Evolutionary conservation across 148 eudicot genomes (phyloP), one percentile per base, ranked within the genome.

Genomic region (Chenopodium album): DNA sequence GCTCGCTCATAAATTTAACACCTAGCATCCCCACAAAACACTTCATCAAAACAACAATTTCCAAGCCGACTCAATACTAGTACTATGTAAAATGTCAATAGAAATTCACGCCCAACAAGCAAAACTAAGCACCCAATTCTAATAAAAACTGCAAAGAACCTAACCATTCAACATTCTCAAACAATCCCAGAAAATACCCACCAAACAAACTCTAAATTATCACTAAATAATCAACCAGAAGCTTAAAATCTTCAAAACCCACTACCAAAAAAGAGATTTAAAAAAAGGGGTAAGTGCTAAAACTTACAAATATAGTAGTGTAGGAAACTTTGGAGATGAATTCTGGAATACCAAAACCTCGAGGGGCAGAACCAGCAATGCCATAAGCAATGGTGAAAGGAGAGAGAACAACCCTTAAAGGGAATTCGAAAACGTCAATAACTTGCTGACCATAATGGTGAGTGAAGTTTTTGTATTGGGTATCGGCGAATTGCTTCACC

Each of bases 331-430:
- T 92, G 78, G 98, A 94, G 84, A 92, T 85, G 87, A 94, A 83
- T 81, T 92, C 90, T 2, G 98, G 98, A 46, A 94, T 66, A 69
- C 98, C 98, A 73, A 92, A 94, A 17, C 97, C 98, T 46, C 98
- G 97, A 2, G 89, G 98, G 75, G 98, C 94, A 62, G 98, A 92
- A 83, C 98, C 97, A 52, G 91, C 93, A 76, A 92, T 83, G 88
- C 84, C 88, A 77, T 73, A 88, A 76, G 97, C 92, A 67, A 94
- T 70, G 32, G 94, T 94, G 85, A 94, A 85, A 14, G 98, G 98
- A n/a, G 92, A 85, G 14, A 94, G 80, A 4, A 90, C 84, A 31
- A 94, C 46, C 66, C 87, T 92, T 0, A 94, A 75, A 4, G 98
- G 98, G 77, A 94, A 83, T 2, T 94, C 97, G 7, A 91, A 29